Evolutionary conservation across 306 rosid genomes (phyloP).

Genomic region (Malus sieversii): DNA sequence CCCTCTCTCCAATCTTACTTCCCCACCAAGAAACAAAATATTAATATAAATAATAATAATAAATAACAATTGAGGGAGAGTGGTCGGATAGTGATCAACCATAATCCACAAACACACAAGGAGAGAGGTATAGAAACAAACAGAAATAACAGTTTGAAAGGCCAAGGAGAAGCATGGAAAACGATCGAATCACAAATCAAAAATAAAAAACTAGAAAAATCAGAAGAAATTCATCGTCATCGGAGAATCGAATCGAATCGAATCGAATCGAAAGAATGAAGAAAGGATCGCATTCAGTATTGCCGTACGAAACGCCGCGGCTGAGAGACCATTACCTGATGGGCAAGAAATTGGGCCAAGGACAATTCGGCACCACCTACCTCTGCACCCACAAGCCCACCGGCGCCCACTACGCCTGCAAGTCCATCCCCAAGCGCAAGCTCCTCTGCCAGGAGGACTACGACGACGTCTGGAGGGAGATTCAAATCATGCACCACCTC

Average conservation of each 20-base stretch:
- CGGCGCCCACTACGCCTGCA: constrained; percentile 60
- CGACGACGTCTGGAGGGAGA: constrained; percentile 90
- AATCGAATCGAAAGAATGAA: constrained; percentile 19
- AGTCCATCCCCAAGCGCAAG: constrained; percentile 85
- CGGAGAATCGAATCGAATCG: neutral
- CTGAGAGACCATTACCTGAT: constrained; percentile 70
- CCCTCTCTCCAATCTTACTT: neutral
- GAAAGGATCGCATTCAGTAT: constrained; percentile 37
- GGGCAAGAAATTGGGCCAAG: constrained; percentile 81
- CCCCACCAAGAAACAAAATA: neutral
- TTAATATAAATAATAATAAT: neutral
- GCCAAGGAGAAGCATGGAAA: neutral
- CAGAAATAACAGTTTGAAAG: neutral
- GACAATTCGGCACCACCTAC: constrained; percentile 79
- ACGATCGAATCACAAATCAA: neutral
- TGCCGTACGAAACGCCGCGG: constrained; percentile 61
- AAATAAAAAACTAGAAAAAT: neutral
- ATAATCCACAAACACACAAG: neutral
- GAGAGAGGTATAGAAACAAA: neutral
- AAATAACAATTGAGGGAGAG: neutral
- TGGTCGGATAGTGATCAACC: neutral
- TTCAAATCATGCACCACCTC: constrained; percentile 89
- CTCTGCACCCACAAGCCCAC: constrained; percentile 50
- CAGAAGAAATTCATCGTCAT: neutral
- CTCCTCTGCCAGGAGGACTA: constrained; percentile 62